phyloP scores from a whole-genome alignment of 2,329 filamentous ascomycete species.

The Tolypocladium sp. region DNA sequence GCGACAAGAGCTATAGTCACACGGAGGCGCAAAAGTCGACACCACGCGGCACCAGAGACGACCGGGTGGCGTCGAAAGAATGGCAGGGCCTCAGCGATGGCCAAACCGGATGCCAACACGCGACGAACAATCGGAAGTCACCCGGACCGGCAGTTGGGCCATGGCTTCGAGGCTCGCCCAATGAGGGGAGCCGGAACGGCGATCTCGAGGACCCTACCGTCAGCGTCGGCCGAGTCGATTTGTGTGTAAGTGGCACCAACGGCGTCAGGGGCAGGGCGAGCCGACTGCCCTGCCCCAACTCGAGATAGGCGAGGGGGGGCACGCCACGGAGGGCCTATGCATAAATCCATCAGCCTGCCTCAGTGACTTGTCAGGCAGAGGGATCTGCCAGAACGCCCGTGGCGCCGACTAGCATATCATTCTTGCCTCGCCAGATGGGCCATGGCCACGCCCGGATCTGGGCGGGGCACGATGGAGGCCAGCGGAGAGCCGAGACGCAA shows the following conservation, averaged over 20 bases:
- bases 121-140: background rate
- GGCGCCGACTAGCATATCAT: background rate
- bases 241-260: background rate
- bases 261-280: background rate
- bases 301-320: background rate
- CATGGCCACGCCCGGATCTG: background rate
- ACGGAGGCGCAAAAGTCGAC: background rate
- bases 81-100: background rate
- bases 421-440: background rate
- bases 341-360: background rate
- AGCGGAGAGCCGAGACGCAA: background rate
- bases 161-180: background rate
- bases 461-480: background rate
- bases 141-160: background rate
- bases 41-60: background rate
- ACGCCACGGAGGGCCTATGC: background rate
- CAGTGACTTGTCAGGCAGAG: background rate
- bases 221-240: background rate
- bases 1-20: background rate
- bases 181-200: background rate
- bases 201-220: background rate
- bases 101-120: background rate
- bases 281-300: background rate
- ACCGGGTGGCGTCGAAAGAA: background rate
- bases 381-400: background rate